Evolutionary conservation across 2,329 filamentous ascomycete genomes (phyloP), one percentile per base, ranked within the genome.

Genomic region (Gliomastix tumulicola): DNA sequence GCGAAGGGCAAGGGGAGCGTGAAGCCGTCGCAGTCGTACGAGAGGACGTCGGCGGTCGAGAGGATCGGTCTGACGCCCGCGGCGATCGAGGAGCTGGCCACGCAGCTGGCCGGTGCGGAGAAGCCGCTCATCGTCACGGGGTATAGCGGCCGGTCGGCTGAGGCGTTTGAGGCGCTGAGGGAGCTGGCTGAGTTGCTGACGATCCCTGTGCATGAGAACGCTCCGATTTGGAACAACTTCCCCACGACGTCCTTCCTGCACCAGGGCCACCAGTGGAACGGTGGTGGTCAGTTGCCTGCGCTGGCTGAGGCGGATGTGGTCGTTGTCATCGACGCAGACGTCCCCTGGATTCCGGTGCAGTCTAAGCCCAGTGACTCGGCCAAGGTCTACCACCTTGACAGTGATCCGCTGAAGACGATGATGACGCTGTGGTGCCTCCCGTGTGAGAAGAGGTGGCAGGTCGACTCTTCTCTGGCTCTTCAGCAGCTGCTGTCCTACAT

Each of bases 271-370:
- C 37, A 42, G 12, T 48, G 44, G 42, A 46, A 44, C 33, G 42
- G 42, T 15, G 42, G 45, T 8, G 44, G 44, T 5, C 44, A 44
- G 39, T 36, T 42, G 6, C 32, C 37, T 5, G 37, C 61, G 27
- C 75, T 82, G 50, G 68, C 63, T 41, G 71, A 71, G 1, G 78
- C 79, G 1, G 79, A 83, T 49, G 65, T 82, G 27, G 82, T 84
- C 34, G 49, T 84, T 9, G 74, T 82, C 10, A 57, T 81, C 16
- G 79, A 83, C 51, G 79, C 77, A 40, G 79, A 84, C 49, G 76
- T 82, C 2, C 79, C 79, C 0, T 84, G 77, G 77, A 79, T 84
- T 33, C 72, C 74, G 18, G 80, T 76, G 1, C 73, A 74, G 49
- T 79, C 72, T 58, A 69, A 69, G 38, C 79, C 79, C 2, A 68